Evolutionary conservation across 495 filamentous ascomycete genomes (phyloP).

Genomic region (Xylaria telfairii): DNA sequence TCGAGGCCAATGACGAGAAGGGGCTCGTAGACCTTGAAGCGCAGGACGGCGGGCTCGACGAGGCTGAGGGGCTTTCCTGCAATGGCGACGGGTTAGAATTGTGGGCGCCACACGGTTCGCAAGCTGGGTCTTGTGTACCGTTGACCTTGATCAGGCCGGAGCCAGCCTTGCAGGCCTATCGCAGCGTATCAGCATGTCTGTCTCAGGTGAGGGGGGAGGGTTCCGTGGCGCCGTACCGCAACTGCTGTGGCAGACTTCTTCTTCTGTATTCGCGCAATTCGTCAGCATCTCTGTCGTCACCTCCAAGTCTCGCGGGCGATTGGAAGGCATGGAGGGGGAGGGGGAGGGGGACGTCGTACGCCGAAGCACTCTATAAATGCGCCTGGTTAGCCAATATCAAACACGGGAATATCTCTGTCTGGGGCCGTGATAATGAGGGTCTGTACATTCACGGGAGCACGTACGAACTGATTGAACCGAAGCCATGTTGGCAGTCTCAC

Average conservation of each 20-base stretch:
- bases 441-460: background rate
- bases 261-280: slow-evolving; percentile 14
- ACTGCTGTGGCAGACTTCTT: slow-evolving; percentile 33
- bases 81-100: slow-evolving; percentile 16
- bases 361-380: slow-evolving; percentile 28
- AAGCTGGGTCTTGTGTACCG: slow-evolving; percentile 43
- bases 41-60: slow-evolving; percentile 93
- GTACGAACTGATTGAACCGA: slow-evolving; percentile 29
- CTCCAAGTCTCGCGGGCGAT: background rate
- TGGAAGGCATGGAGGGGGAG: background rate
- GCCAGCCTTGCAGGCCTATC: slow-evolving; percentile 63
- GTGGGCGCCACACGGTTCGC: background rate
- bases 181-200: slow-evolving; percentile 26
- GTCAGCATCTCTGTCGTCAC: slow-evolving; percentile 25
- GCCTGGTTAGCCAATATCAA: slow-evolving; percentile 5
- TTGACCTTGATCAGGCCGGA: slow-evolving; percentile 98
- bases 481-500: slow-evolving; percentile 27
- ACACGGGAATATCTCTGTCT: background rate
- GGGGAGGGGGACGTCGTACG: slow-evolving; percentile 21
- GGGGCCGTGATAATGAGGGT: background rate
- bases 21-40: slow-evolving; percentile 99
- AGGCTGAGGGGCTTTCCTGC: slow-evolving; percentile 82
- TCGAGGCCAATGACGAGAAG: slow-evolving; percentile 94
- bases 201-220: background rate
- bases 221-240: slow-evolving; percentile 18